These are phyloP conservation scores for Gomphus bonarii DNA, from an alignment of 1,284 basidiomycete species.

Conservation along the genomic window DNA sequence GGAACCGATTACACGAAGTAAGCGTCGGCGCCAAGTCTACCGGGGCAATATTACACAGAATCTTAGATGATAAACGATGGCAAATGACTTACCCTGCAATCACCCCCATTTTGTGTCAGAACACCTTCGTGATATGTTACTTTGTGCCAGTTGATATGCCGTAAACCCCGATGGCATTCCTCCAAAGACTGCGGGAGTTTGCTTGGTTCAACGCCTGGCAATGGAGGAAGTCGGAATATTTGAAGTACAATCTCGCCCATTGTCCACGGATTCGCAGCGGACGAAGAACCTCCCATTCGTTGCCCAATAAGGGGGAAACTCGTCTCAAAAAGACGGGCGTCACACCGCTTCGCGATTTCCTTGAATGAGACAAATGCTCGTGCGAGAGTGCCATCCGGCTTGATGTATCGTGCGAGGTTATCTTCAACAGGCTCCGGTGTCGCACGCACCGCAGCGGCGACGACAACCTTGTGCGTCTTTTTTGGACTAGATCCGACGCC, in stretches of 20 bases:
- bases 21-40: constrained; percentile 82
- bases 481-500: constrained; percentile 54
- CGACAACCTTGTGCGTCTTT: constrained; percentile 31
- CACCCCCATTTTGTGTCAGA: constrained; percentile 92
- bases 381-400: constrained; percentile 70
- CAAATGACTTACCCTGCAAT: constrained; percentile 62
- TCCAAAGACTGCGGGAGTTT: constrained; percentile 86
- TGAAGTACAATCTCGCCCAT: constrained; percentile 77
- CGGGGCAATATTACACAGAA: constrained; percentile 2
- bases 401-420: constrained; percentile 76
- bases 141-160: constrained; percentile 87
- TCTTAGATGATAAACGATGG: background rate
- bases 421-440: constrained; percentile 34
- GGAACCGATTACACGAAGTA: constrained; percentile 79
- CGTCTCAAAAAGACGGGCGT: constrained; percentile 75
- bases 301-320: constrained; percentile 78
- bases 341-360: constrained; percentile 72
- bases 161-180: constrained; percentile 83
- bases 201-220: constrained; percentile 71
- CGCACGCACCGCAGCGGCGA: constrained; percentile 18
- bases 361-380: constrained; percentile 80
- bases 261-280: constrained; percentile 28
- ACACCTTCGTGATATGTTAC: constrained; percentile 87
- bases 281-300: constrained; percentile 43
- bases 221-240: constrained; percentile 80